Percentiles rank a stretch among this genome's conserved stretches.
Conservation (phyloP, 2,329 filamentous ascomycete genomes). For the Venturiaceae sp. region DNA sequence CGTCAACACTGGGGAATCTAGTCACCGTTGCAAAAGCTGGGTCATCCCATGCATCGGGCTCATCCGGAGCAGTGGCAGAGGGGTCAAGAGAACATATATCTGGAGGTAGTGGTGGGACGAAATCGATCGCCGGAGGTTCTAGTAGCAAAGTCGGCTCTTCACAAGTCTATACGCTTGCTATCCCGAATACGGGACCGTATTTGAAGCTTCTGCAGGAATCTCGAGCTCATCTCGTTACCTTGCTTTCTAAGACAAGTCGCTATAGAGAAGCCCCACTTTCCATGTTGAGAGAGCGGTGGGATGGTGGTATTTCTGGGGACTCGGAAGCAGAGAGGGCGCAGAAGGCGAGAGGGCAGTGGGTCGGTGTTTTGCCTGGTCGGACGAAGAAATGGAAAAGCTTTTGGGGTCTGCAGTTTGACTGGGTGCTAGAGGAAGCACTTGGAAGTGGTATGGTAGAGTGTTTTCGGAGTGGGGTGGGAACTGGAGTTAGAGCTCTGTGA, state of each 20-base stretch:
- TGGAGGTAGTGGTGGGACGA: conserved; percentile 50
- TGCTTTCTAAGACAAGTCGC: conserved; percentile 46
- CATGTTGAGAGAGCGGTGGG: conserved; percentile 58
- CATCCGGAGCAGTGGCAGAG: conserved; percentile 59
- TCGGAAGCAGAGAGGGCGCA: conserved; percentile 37
- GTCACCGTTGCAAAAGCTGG: conserved; percentile 52
- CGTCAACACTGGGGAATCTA: conserved; percentile 37
- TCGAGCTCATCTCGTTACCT: conserved; percentile 49
- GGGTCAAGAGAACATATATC: conserved; percentile 53
- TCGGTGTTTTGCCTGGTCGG: conserved; percentile 27
- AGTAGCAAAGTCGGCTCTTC: not conserved
- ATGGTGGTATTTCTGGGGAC: conserved; percentile 49
- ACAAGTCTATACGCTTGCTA: conserved; percentile 42
- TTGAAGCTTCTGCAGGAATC: conserved; percentile 55
- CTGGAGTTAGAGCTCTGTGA: conserved; percentile 40
- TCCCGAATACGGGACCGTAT: conserved; percentile 58
- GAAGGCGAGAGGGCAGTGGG: conserved; percentile 36
- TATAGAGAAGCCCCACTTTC: conserved; percentile 55
- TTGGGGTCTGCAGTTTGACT: conserved; percentile 59
- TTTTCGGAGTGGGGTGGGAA: conserved; percentile 67
- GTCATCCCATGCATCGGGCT: conserved; percentile 57
- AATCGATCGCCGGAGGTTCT: conserved; percentile 8
- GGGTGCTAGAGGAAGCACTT: conserved; percentile 61
- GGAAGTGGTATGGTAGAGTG: conserved; percentile 62
- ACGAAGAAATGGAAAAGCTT: conserved; percentile 64